These are phyloP conservation scores for Salicornia ramosissima DNA, from an alignment of 148 eudicot genomes.

Conservation along the genomic window DNA sequence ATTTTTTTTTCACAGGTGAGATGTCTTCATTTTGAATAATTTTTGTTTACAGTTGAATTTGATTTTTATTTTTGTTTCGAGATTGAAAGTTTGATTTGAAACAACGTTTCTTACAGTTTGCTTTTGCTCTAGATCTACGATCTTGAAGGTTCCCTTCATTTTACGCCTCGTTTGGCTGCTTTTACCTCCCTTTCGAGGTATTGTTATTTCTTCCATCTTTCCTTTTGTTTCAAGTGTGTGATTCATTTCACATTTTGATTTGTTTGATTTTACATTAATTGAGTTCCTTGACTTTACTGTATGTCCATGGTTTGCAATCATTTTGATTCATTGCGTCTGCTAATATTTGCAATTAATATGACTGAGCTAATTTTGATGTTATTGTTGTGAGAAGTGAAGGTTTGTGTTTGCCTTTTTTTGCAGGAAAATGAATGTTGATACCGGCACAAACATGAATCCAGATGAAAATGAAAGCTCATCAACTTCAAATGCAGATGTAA, in stretches of 20 bases:
- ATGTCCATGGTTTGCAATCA: background rate
- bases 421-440: slow-evolving; percentile 48
- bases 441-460: slow-evolving; percentile 28
- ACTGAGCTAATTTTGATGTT: background rate
- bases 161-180: background rate
- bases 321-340: background rate
- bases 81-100: background rate
- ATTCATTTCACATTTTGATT: background rate
- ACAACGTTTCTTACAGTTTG: background rate
- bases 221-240: background rate
- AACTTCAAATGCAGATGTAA: slow-evolving; percentile 40
- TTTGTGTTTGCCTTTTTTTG: slow-evolving; percentile 14
- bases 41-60: background rate
- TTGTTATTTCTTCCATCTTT: background rate
- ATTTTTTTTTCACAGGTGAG: background rate
- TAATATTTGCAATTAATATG: background rate
- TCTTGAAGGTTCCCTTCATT: background rate
- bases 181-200: background rate
- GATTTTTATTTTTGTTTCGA: background rate
- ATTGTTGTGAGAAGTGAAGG: background rate
- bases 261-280: background rate
- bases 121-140: slow-evolving; percentile 6
- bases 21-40: background rate
- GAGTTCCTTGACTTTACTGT: background rate
- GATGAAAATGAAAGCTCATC: slow-evolving; percentile 43